Evolutionary conservation across 345 rosid species (phyloP).

Genomic region (Populus tremula): DNA sequence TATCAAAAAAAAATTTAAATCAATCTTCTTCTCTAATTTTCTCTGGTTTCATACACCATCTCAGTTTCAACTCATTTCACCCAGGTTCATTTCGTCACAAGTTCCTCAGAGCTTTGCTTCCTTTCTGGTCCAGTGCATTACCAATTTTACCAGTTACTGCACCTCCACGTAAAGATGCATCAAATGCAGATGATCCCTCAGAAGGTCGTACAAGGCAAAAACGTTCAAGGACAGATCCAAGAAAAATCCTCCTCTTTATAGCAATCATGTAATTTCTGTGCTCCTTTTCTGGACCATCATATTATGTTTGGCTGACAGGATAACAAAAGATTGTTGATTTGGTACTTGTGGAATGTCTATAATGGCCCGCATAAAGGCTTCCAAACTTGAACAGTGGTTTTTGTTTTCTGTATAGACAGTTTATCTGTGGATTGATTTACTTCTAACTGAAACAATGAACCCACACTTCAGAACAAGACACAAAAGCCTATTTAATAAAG

Average conservation of each 20-base stretch:
- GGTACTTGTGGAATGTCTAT: neutral
- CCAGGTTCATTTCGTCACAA: constrained; percentile 85
- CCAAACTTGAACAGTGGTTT: neutral
- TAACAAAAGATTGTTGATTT: neutral
- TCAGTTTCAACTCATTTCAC: constrained; percentile 13
- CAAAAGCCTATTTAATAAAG: neutral
- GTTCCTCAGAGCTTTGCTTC: constrained; percentile 87
- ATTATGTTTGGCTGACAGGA: neutral
- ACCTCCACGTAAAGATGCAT: constrained; percentile 74
- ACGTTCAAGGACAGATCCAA: constrained; percentile 78
- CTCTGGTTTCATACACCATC: neutral
- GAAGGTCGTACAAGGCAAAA: constrained; percentile 69
- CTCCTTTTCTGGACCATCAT: neutral
- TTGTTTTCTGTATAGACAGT: neutral
- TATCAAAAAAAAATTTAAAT: neutral
- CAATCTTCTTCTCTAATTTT: neutral
- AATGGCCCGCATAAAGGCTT: neutral
- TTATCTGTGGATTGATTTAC: neutral
- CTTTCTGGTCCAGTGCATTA: constrained; percentile 97
- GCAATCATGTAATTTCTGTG: constrained; percentile 69
- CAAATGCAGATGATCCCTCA: constrained; percentile 57
- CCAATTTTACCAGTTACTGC: constrained; percentile 97
- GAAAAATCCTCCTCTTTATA: constrained; percentile 79
- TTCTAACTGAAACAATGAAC: neutral
- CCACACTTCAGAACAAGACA: neutral